Percentiles rank a stretch among this genome's conserved stretches.
Evolutionary conservation across 2,329 filamentous ascomycete genomes (phyloP).

Genomic region (Ascochyta viciae-villosae): DNA sequence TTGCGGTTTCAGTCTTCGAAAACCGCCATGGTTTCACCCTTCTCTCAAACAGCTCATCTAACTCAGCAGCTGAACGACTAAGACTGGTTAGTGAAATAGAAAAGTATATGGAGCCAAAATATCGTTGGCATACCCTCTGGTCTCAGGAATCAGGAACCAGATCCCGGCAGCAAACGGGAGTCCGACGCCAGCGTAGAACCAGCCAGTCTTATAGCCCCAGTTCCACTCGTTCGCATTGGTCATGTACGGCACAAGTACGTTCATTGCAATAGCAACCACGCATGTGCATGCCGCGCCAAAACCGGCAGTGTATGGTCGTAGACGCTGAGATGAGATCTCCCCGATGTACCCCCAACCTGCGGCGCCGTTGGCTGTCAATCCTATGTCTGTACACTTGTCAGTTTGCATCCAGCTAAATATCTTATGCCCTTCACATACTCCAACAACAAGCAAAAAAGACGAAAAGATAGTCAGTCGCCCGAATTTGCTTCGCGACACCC

Average conservation of each 20-base stretch:
- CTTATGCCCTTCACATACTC: background rate
- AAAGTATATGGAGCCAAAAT: background rate
- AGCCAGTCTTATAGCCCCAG: conserved; percentile 20
- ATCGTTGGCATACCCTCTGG: background rate
- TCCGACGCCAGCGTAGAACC: conserved; percentile 18
- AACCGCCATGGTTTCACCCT: conserved; percentile 16
- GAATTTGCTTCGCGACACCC: background rate
- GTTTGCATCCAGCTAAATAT: background rate
- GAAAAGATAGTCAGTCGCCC: background rate
- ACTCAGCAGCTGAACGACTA: conserved; percentile 9
- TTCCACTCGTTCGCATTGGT: conserved; percentile 15
- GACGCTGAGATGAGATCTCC: conserved; percentile 17
- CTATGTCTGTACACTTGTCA: conserved; percentile 8
- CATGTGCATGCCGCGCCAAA: conserved; percentile 16
- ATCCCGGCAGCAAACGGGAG: conserved; percentile 14
- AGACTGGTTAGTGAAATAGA: background rate
- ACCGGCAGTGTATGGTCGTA: conserved; percentile 16
- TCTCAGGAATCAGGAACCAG: conserved; percentile 20
- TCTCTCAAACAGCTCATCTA: conserved; percentile 18
- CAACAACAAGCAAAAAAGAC: background rate
- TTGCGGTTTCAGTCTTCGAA: conserved; percentile 14
- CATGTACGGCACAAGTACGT: conserved; percentile 16
- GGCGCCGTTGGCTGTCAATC: conserved; percentile 13
- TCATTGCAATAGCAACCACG: conserved; percentile 14
- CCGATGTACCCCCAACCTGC: conserved; percentile 18